Evolutionary conservation across 140 eudicot species (phyloP), one percentile per base, ranked within the genome.

Genomic region (Flaveria floridana): DNA sequence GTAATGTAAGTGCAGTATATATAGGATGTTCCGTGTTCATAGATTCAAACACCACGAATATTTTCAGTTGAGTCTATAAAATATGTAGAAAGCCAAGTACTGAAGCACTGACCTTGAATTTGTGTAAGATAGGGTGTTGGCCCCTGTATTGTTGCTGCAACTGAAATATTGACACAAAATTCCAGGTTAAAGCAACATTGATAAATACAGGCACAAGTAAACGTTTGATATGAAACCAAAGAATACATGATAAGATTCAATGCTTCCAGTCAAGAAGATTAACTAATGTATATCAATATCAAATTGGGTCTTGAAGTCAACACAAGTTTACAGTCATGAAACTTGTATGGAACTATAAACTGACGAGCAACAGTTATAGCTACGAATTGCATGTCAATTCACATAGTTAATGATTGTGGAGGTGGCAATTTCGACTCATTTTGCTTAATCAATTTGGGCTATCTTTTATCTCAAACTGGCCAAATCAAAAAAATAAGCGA

Each of bases 41-140:
- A 37, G 44, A 72, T 19, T n/a, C 16, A 3, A 53, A 55, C 51
- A 53, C 66, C 16, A 34, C 19, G 2, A 53, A 72, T 57, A 14
- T 26, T 14, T 57, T 56, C 57, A 16, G 48, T 21, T 46, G 44
- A 44, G 65, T 73, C 20, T 11, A 18, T 10, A 48, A 41, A 21
- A 19, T 44, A 4, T 19, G 65, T 52, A 53, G 19, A 66, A 25
- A 16, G 18, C 56, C 71, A 28, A 26, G 48, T 65, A 70, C 70
- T 77, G 44, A 70, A 72, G 44, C 34, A 70, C 84, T 76, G 74
- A 81, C 90, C 94, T 80, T 82, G 70, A 80, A 69, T 79, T 84
- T 83, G 80, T 83, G 84, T 57, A 84, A 52, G 42, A 88, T 34
- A 55, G 90, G 86, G 50, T 83, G 85, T 44, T 78, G 83, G 77